phyloP scores from a whole-genome alignment of 73 alveolate genomes.

The Symbiodinium pilosum region DNA sequence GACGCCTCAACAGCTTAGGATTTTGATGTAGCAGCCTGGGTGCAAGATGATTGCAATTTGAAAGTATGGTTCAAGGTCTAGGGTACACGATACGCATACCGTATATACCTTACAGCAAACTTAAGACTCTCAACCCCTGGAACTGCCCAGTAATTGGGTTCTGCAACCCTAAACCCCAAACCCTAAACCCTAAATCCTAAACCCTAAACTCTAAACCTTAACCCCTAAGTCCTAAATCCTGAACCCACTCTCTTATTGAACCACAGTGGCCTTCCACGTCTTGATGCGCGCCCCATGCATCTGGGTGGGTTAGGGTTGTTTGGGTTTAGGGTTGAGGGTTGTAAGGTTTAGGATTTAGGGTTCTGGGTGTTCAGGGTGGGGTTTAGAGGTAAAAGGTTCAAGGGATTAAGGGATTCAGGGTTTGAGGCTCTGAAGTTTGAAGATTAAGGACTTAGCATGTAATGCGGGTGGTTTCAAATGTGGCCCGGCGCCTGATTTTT shows the following conservation, averaged over 20 bases:
- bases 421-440: background rate
- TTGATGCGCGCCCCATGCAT: constrained; percentile 87
- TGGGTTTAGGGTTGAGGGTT: background rate
- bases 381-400: background rate
- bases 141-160: too few species aligned
- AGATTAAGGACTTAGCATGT: too few species aligned
- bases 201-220: background rate
- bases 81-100: too few species aligned
- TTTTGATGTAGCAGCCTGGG: too few species aligned
- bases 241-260: background rate
- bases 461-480: too few species aligned
- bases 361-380: background rate
- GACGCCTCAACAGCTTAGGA: too few species aligned
- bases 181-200: background rate
- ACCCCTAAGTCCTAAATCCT: background rate
- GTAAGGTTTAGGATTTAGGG: background rate
- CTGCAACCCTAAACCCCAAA: background rate
- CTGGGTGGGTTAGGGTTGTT: background rate
- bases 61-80: too few species aligned
- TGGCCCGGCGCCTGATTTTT: too few species aligned
- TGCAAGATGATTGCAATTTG: too few species aligned
- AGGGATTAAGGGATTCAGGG: background rate
- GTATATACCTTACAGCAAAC: too few species aligned
- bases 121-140: too few species aligned
- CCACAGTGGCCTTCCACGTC: constrained; percentile 94